Base-by-base conservation (phyloP, 768 basidiomycete genomes). In the Pulveroboletus sp. region DNA sequence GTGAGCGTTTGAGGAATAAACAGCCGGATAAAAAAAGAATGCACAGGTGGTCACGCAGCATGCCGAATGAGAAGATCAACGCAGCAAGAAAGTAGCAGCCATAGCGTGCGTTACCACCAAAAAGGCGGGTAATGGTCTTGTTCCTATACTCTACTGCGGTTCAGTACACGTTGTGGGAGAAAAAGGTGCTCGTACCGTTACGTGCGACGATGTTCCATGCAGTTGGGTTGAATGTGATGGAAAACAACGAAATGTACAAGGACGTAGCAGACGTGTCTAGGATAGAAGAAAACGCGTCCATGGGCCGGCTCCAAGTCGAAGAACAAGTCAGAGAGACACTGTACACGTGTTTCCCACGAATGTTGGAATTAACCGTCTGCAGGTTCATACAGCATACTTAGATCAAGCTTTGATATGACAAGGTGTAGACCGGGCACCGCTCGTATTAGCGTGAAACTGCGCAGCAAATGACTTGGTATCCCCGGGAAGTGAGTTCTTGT, bases 131-230 rank as follows among this genome's bases (percentile, higher is more conserved):
- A 49, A 97, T 83, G 0, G 90, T 87, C 68, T 87, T 91, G 71
- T 94, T 88, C 51, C 73, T 81, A 71, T 90, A 90, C 60, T 87
- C 85, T 87, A 54, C 21, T 33, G 16, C 27, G n/a, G 24, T 25
- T 37, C 17, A 12, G 29, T 27, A 12, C 19, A 21, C 14, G 14
- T 25, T 10, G 34, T 8, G 17, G 34, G 6, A 36, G 16, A 11
- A 11, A 20, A 16, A n/a, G 17, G 37, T 6, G 20, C 9, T 27
- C 10, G 20, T 17, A 13, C 43, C 38, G 27, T 94, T 92, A 47
- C 84, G 85, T 21, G 95, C 95, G 24, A 94, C 82, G 53, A 93
- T 82, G 68, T 99, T 99, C 95, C 95, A 99, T 50, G 87, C 93
- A 1, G 84, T 83, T 0, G 95, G 95, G 60, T 97, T 97, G 74